Conservation (phyloP, 257 asterid species). For the Nyctanthes arbortristis region DNA sequence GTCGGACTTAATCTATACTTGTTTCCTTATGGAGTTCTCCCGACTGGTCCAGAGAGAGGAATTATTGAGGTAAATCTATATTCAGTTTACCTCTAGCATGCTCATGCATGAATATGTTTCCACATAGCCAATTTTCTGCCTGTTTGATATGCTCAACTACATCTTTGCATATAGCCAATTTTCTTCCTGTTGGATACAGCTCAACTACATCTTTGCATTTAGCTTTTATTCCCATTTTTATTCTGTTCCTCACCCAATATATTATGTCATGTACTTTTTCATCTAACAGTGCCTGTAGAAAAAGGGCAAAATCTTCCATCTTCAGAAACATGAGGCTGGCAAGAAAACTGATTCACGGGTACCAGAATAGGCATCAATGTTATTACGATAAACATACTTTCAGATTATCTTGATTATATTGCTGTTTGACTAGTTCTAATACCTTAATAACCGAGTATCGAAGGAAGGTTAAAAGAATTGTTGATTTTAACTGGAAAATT, state of each 20-base stretch:
- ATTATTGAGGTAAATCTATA: slow-evolving; percentile 75
- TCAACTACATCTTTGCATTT: neutral
- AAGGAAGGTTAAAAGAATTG: neutral
- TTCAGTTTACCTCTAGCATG: neutral
- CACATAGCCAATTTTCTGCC: neutral
- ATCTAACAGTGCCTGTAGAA: neutral
- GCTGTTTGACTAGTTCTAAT: neutral
- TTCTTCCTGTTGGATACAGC: neutral
- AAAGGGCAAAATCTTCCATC: neutral
- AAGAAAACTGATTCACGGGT: neutral
- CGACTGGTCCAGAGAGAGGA: slow-evolving; percentile 97
- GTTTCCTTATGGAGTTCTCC: slow-evolving; percentile 97
- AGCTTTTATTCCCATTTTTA: neutral
- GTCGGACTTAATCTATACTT: slow-evolving; percentile 82
- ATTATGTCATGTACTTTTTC: neutral
- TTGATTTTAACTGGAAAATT: slow-evolving; percentile 1
- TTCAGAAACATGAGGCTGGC: neutral
- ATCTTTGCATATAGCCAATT: neutral
- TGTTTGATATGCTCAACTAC: neutral
- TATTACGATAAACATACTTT: neutral
- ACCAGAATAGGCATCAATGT: neutral
- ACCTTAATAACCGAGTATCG: neutral
- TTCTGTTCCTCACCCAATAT: neutral
- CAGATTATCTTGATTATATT: neutral
- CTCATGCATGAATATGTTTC: neutral